Evolutionary conservation across 2,329 filamentous ascomycete genomes (phyloP).

Genomic region (Phyllosticta citriasiana): DNA sequence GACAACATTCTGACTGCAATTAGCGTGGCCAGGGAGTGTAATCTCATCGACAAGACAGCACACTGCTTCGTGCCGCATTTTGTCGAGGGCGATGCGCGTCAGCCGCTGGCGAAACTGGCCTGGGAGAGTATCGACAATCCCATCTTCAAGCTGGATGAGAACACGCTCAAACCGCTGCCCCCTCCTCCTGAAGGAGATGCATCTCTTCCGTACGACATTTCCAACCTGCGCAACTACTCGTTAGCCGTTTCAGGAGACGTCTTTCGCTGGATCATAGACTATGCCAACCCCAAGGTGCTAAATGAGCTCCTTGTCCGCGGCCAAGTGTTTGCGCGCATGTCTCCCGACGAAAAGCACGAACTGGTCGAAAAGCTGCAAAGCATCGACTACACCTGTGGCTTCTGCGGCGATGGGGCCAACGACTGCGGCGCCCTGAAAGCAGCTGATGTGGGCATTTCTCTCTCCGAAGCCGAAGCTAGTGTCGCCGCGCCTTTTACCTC

Average conservation of each 20-base stretch:
- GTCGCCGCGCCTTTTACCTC: conserved; percentile 98
- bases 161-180: conserved; percentile 69
- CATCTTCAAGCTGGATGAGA: conserved; percentile 64
- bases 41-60: conserved; percentile 66
- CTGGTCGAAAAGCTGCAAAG: conserved; percentile 94
- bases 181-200: conserved; percentile 62
- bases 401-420: conserved; percentile 95
- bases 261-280: conserved; percentile 95
- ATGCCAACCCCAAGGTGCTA: conserved; percentile 68
- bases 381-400: conserved; percentile 89
- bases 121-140: conserved; percentile 97
- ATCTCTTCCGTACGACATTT: conserved; percentile 76
- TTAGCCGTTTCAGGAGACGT: conserved; percentile 86
- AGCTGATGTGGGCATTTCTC: conserved; percentile 91
- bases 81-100: conserved; percentile 62
- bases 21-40: conserved; percentile 85
- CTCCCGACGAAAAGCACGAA: conserved; percentile 96
- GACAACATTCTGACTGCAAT: conserved; percentile 97
- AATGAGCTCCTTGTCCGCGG: conserved; percentile 81
- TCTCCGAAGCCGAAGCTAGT: conserved; percentile 94
- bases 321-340: conserved; percentile 96
- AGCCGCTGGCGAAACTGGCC: conserved; percentile 60
- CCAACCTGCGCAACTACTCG: conserved; percentile 74
- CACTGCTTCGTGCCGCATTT: conserved; percentile 94
- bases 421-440: conserved; percentile 96